phyloP scores from a whole-genome alignment of 306 rosid species.

The Fragaria vesca region DNA sequence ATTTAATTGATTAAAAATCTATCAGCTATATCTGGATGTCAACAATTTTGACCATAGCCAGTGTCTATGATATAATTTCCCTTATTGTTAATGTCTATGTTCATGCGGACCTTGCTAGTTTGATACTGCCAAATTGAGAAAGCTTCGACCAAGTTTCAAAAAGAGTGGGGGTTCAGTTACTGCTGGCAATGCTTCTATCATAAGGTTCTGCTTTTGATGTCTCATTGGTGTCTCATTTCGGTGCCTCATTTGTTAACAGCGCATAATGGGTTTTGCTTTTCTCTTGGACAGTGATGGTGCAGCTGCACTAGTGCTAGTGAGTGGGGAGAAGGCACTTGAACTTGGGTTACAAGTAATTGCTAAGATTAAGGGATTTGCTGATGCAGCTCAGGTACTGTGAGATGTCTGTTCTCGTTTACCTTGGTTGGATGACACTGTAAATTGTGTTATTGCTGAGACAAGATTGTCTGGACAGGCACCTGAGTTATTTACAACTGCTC shows the following conservation, averaged over 20 bases:
- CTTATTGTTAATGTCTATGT: slow-evolving; percentile 18
- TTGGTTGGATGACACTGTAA: slow-evolving; percentile 24
- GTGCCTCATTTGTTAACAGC: slow-evolving; percentile 11
- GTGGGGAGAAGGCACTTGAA: slow-evolving; percentile 76
- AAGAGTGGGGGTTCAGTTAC: slow-evolving; percentile 77
- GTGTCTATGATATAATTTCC: not conserved
- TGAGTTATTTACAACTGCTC: slow-evolving; percentile 83
- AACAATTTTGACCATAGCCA: not conserved
- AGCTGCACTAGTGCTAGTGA: slow-evolving; percentile 88
- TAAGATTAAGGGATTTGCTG: slow-evolving; percentile 82
- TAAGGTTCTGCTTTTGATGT: slow-evolving; percentile 41
- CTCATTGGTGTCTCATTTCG: not conserved
- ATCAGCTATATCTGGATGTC: slow-evolving; percentile 6
- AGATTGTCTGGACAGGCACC: slow-evolving; percentile 66
- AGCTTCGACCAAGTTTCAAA: slow-evolving; percentile 84
- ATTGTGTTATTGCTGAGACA: slow-evolving; percentile 29
- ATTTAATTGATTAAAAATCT: not conserved
- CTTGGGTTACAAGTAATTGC: slow-evolving; percentile 85
- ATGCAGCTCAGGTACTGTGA: slow-evolving; percentile 81
- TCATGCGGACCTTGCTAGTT: slow-evolving; percentile 47
- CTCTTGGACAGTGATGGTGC: slow-evolving; percentile 78
- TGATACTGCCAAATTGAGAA: slow-evolving; percentile 77
- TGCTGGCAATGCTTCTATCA: slow-evolving; percentile 92
- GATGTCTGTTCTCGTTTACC: slow-evolving; percentile 12
- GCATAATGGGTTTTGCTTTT: slow-evolving; percentile 32